phyloP scores from a whole-genome alignment of 371 early-diverging fungal species.

The Parasitella parasitica region DNA sequence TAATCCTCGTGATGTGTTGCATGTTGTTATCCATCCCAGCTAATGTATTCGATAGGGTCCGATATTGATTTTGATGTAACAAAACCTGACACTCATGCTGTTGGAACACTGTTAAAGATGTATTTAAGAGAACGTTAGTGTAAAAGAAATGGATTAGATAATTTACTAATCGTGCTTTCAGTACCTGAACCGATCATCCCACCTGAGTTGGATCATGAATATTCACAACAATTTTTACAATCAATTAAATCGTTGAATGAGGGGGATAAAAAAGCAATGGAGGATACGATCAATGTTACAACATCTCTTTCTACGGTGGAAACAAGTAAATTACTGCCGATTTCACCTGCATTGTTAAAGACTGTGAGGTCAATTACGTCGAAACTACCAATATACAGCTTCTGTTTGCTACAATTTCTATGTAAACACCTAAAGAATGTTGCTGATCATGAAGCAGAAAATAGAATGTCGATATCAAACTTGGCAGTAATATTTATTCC shows the following conservation, averaged over 20 bases:
- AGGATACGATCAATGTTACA: slow-evolving; percentile 4
- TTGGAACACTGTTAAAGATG: slow-evolving; percentile 81
- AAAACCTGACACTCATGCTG: slow-evolving; percentile 73
- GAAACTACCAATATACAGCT: slow-evolving; percentile 55
- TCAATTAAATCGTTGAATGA: slow-evolving; percentile 6
- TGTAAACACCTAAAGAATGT: slow-evolving; percentile 71
- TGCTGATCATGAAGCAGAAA: slow-evolving; percentile 56
- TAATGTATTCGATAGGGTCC: slow-evolving; percentile 31
- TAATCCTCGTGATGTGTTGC: slow-evolving; percentile 10
- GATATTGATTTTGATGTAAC: slow-evolving; percentile 54
- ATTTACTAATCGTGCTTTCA: slow-evolving; percentile 4
- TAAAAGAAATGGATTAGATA: too few species aligned
- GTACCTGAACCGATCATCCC: slow-evolving; percentile 51
- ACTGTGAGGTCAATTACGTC: slow-evolving; percentile 40
- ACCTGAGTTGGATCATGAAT: slow-evolving; percentile 24
- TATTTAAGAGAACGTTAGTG: slow-evolving; percentile 77
- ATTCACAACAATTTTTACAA: slow-evolving; percentile 18
- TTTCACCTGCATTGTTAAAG: slow-evolving; percentile 20
- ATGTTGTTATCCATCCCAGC: neutral
- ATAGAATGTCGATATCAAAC: slow-evolving; percentile 81
- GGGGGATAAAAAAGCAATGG: slow-evolving; percentile 6
- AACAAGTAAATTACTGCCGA: slow-evolving; percentile 17
- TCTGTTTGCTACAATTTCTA: slow-evolving; percentile 50
- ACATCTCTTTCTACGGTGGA: neutral
- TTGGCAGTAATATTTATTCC: slow-evolving; percentile 82